Conservation (phyloP, 108 stramenopile species). For the Phaeodactylum tricornutum region DNA sequence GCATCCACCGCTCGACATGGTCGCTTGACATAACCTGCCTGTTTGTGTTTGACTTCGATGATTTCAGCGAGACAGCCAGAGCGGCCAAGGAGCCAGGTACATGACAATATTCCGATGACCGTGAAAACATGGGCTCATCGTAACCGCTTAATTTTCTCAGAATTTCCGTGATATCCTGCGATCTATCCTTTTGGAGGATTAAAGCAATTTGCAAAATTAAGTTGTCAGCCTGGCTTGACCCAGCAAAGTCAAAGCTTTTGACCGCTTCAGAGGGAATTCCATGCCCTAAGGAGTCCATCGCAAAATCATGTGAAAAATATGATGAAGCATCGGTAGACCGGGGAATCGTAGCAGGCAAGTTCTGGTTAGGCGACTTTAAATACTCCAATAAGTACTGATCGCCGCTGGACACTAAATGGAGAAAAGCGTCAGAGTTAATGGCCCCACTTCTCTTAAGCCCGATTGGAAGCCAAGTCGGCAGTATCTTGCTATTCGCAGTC, state of each 20-base stretch:
- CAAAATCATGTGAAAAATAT: conserved; percentile 33
- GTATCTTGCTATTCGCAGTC: conserved; percentile 33
- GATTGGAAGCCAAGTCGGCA: conserved; percentile 63
- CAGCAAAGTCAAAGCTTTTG: conserved; percentile 54
- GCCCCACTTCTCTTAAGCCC: conserved; percentile 44
- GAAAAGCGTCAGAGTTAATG: conserved; percentile 29
- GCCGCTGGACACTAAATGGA: conserved; percentile 53
- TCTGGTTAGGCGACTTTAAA: conserved; percentile 39
- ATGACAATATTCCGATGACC: neutral
- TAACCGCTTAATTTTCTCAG: conserved; percentile 16
- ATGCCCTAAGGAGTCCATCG: conserved; percentile 21
- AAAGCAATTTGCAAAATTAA: conserved; percentile 44
- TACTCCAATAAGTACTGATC: conserved; percentile 60
- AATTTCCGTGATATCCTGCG: conserved; percentile 14
- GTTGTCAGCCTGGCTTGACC: conserved; percentile 38
- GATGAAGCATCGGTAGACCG: conserved; percentile 46
- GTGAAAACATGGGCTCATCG: neutral
- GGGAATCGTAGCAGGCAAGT: conserved; percentile 35
- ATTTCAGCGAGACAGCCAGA: conserved; percentile 21
- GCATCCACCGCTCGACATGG: conserved; percentile 31
- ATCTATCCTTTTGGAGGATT: conserved; percentile 23
- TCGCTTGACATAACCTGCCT: conserved; percentile 7
- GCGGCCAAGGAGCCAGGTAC: conserved; percentile 36
- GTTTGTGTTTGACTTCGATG: neutral
- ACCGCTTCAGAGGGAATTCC: conserved; percentile 36